Conservation (phyloP, 768 basidiomycete genomes). For the Lactarius trivialis region DNA sequence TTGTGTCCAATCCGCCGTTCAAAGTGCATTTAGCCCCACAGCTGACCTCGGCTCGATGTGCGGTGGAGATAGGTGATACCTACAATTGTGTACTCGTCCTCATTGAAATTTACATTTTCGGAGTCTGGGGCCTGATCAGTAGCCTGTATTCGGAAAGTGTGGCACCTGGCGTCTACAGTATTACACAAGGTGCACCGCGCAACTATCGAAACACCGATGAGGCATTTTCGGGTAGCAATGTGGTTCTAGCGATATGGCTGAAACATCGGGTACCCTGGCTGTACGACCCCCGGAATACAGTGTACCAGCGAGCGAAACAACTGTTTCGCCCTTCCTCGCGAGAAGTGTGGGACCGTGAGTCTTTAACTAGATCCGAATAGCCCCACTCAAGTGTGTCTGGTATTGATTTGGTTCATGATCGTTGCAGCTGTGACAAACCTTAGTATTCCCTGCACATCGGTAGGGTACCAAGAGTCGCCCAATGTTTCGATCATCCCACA, state of each 20-base stretch:
- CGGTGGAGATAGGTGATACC: constrained; percentile 7
- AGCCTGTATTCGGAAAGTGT: background rate
- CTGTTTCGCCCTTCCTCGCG: background rate
- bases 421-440: constrained; percentile 2
- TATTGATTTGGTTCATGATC: background rate
- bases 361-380: background rate
- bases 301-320: background rate
- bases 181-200: background rate
- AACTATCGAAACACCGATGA: background rate
- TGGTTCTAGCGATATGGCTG: background rate
- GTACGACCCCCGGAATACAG: background rate
- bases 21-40: background rate
- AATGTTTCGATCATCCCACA: background rate
- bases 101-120: background rate
- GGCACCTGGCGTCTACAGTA: background rate
- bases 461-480: background rate
- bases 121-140: background rate
- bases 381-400: background rate
- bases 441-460: background rate
- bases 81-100: background rate
- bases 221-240: background rate
- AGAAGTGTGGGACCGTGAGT: background rate
- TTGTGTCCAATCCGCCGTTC: background rate
- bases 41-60: background rate
- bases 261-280: background rate